Evolutionary conservation across 495 filamentous ascomycete species (phyloP).

Genomic region (Choiromyces venosus): DNA sequence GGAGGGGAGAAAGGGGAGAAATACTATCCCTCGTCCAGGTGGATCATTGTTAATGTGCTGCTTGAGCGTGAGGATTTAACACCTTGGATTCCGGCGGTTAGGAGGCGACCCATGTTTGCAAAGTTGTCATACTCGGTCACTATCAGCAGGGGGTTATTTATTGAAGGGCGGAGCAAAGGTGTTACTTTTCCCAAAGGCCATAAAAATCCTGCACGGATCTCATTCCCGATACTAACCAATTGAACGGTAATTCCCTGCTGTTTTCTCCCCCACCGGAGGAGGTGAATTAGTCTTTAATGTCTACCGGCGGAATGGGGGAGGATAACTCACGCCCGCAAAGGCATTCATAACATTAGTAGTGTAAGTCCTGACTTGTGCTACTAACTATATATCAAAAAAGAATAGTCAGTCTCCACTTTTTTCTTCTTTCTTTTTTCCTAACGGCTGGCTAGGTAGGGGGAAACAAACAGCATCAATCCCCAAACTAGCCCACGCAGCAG

Average conservation of each 20-base stretch:
- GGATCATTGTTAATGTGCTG: constrained; percentile 61
- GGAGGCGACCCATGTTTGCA: constrained; percentile 55
- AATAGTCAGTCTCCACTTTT: too few species aligned
- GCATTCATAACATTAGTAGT: constrained; percentile 56
- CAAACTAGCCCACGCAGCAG: constrained; percentile 45
- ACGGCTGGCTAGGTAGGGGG: neutral
- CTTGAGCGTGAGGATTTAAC: constrained; percentile 53
- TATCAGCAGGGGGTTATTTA: neutral
- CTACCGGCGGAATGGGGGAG: too few species aligned
- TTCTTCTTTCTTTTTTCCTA: neutral
- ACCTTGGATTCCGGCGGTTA: constrained; percentile 58
- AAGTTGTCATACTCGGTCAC: constrained; percentile 46
- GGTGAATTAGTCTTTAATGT: neutral
- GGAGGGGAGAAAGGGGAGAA: neutral
- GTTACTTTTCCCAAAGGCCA: constrained; percentile 53
- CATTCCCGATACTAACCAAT: constrained; percentile 66
- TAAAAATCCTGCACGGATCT: constrained; percentile 59
- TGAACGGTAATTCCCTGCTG: constrained; percentile 49
- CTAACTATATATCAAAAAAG: constrained; percentile 46
- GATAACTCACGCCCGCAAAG: constrained; percentile 48
- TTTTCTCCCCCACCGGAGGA: neutral
- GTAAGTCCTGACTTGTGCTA: constrained; percentile 62
- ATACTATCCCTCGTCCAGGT: constrained; percentile 66
- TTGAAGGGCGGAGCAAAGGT: neutral
- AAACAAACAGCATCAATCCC: constrained; percentile 41